Evolutionary conservation across 768 basidiomycete species (phyloP).

Genomic region (Suillus tomentosus): DNA sequence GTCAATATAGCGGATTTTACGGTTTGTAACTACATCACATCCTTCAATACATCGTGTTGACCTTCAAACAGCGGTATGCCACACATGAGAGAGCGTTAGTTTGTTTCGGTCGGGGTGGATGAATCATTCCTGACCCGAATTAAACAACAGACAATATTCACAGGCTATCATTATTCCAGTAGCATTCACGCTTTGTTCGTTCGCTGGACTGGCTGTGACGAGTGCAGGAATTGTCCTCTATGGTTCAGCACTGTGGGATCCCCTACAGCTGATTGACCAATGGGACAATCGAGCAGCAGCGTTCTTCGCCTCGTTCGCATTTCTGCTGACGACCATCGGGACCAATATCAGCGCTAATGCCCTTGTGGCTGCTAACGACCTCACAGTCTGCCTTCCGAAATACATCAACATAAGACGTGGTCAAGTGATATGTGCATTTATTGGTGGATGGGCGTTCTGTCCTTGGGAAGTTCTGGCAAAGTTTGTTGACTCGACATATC

Average conservation of each 20-base stretch:
- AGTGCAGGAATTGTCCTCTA: conserved; percentile 73
- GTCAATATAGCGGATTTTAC: conserved; percentile 91
- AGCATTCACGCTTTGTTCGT: conserved; percentile 75
- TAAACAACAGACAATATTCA: conserved; percentile 58
- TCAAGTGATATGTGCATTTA: conserved; percentile 72
- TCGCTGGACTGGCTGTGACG: conserved; percentile 81
- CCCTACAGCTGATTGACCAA: conserved; percentile 68
- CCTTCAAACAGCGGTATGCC: conserved; percentile 61
- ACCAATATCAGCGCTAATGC: conserved; percentile 64
- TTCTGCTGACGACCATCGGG: conserved; percentile 41
- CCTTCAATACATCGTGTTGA: conserved; percentile 19
- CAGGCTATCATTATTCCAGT: conserved; percentile 77
- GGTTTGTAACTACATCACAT: conserved; percentile 23
- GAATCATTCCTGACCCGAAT: neutral
- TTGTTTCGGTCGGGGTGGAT: neutral
- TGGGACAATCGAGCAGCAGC: conserved; percentile 87
- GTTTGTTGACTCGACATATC: conserved; percentile 14
- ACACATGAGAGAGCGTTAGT: conserved; percentile 60
- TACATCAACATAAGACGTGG: conserved; percentile 85
- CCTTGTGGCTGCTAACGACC: conserved; percentile 77
- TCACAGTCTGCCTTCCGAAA: conserved; percentile 74
- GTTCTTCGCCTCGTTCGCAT: conserved; percentile 81
- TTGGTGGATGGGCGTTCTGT: conserved; percentile 84
- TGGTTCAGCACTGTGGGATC: conserved; percentile 71
- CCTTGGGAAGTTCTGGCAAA: conserved; percentile 83